A percentile compares a stretch with the other conserved stretches of the same genome.
phyloP scores from a whole-genome alignment of 2,329 filamentous ascomycete genomes.

The Fusarium pseudonygamai region DNA sequence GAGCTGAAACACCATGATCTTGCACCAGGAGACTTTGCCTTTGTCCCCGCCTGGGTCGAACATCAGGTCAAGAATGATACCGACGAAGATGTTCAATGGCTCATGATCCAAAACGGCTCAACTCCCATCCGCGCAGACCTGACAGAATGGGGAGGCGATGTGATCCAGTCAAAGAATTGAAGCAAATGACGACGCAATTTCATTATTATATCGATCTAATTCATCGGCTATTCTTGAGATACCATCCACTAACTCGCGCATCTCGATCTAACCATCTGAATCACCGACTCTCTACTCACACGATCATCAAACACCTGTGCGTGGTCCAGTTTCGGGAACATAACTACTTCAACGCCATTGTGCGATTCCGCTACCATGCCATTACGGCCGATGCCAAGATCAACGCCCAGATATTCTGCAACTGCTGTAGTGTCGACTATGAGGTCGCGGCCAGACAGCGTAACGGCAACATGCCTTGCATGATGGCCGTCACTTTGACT shows the following conservation, averaged over 20 bases:
- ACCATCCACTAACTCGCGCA: constrained; percentile 31
- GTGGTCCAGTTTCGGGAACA: constrained; percentile 71
- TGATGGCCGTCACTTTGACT: constrained; percentile 22
- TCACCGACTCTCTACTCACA: constrained; percentile 41
- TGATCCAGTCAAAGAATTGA: constrained; percentile 43
- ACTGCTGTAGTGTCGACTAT: constrained; percentile 71
- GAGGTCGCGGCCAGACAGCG: constrained; percentile 67
- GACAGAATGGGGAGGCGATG: constrained; percentile 67
- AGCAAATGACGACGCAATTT: neutral
- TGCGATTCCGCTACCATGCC: constrained; percentile 18
- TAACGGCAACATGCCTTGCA: constrained; percentile 61
- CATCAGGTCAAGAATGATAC: constrained; percentile 76
- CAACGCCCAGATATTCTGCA: constrained; percentile 60
- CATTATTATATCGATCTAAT: neutral
- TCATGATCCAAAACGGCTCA: constrained; percentile 70
- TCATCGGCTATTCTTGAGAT: constrained; percentile 1
- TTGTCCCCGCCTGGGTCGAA: constrained; percentile 75
- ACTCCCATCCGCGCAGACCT: constrained; percentile 70
- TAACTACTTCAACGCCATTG: constrained; percentile 62
- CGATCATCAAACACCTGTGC: constrained; percentile 67
- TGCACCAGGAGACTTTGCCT: constrained; percentile 72
- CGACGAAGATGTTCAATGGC: constrained; percentile 69
- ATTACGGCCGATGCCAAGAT: constrained; percentile 10
- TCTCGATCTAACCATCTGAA: constrained; percentile 44
- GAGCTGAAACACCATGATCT: constrained; percentile 65